A percentile compares a stretch with the other conserved stretches of the same genome.
Conservation (phyloP, 2,329 filamentous ascomycete species). For the Clarireedia homoeocarpa region DNA sequence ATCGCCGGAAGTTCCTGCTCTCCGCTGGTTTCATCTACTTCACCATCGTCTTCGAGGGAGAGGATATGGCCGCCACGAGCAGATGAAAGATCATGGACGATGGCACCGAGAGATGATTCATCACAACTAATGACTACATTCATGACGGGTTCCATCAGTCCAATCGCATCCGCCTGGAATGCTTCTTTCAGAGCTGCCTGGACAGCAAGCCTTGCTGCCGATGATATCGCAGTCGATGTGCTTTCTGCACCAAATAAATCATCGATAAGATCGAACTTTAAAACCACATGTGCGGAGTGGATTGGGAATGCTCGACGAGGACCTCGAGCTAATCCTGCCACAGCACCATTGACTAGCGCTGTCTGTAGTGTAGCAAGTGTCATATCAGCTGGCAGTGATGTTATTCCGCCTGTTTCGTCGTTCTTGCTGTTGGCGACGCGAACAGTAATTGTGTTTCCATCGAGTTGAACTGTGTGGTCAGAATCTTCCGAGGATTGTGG, state of each 20-base stretch:
- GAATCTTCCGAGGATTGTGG: conserved; percentile 33
- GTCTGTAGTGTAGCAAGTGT: conserved; percentile 40
- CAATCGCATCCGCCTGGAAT: conserved; percentile 45
- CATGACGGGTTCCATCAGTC: conserved; percentile 91
- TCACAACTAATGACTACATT: conserved; percentile 78
- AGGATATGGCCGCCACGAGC: conserved; percentile 67
- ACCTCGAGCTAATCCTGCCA: conserved; percentile 77
- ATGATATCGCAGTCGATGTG: conserved; percentile 59
- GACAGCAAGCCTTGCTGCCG: conserved; percentile 59
- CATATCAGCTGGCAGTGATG: conserved; percentile 44
- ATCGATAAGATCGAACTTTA: conserved; percentile 57
- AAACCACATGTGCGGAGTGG: conserved; percentile 62
- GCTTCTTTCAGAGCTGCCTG: conserved; percentile 60
- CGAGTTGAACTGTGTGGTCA: conserved; percentile 43
- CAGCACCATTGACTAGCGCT: conserved; percentile 67
- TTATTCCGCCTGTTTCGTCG: conserved; percentile 30
- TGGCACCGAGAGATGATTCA: conserved; percentile 69
- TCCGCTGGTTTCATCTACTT: conserved; percentile 11
- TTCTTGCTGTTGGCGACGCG: conserved; percentile 31
- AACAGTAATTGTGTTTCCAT: conserved; percentile 64
- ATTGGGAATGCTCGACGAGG: conserved; percentile 75
- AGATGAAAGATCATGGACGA: conserved; percentile 75
- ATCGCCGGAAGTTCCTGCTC: conserved; percentile 36
- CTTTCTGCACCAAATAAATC: conserved; percentile 62
- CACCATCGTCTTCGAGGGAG: conserved; percentile 46